These are phyloP conservation scores for Pseudogymnoascus sp. DNA, from an alignment of 2,329 filamentous ascomycete genomes.

Conservation along the genomic window DNA sequence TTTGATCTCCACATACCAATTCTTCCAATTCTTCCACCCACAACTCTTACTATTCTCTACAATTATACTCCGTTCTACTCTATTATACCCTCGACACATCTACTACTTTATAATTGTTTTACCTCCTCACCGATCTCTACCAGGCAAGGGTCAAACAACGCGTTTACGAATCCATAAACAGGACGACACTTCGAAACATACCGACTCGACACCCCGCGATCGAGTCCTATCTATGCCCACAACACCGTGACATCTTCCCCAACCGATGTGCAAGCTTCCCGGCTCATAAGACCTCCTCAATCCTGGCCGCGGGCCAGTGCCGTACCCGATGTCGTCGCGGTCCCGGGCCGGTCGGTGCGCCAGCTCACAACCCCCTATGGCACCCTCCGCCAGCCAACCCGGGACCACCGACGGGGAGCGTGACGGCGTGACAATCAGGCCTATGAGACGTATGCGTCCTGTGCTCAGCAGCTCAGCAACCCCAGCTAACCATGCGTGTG, in stretches of 20 bases:
- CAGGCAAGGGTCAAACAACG: neutral
- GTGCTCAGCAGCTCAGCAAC: neutral
- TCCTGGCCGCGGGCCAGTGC: conserved; percentile 5
- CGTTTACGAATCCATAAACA: neutral
- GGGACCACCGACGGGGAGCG: conserved; percentile 30
- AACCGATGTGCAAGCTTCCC: conserved; percentile 5
- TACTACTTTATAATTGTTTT: conserved; percentile 1
- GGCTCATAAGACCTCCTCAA: neutral
- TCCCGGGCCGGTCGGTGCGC: neutral
- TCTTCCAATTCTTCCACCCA: conserved; percentile 6
- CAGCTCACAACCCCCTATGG: conserved; percentile 3
- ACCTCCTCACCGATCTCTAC: neutral
- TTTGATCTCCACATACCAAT: conserved; percentile 6
- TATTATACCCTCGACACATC: conserved; percentile 1
- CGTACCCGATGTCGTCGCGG: neutral
- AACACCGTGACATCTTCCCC: neutral
- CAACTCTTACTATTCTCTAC: neutral
- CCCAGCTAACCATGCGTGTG: conserved; percentile 17
- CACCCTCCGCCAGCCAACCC: neutral
- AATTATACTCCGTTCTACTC: neutral
- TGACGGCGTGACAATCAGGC: conserved; percentile 50
- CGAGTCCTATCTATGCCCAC: conserved; percentile 1
- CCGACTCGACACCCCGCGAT: neutral
- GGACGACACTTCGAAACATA: neutral
- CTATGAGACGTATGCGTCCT: conserved; percentile 58